A percentile compares a stretch with the other conserved stretches of the same genome.
Conservation (phyloP, 225 moss, liverwort and hornwort species). For the Polytrichum formosum region DNA sequence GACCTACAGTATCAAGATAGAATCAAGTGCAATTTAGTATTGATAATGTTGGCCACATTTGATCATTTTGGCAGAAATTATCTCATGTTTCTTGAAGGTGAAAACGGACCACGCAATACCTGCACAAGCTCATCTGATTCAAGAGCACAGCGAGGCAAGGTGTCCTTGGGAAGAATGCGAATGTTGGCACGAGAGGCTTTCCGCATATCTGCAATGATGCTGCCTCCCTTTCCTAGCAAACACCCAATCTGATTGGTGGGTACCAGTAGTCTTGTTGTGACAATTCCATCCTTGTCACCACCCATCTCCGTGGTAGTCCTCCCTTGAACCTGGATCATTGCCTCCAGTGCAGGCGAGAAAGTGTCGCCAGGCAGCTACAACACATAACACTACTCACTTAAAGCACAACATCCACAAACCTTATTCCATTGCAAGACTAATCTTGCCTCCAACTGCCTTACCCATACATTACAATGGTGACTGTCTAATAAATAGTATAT, state of each 20-base stretch:
- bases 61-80: too few species aligned
- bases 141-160: constrained; percentile 81
- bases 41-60: too few species aligned
- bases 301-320: constrained; percentile 56
- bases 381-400: constrained; percentile 3
- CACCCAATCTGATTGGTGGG: constrained; percentile 98
- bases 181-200: constrained; percentile 92
- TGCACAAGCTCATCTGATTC: constrained; percentile 98
- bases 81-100: too few species aligned
- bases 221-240: constrained; percentile 91
- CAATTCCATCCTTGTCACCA: constrained; percentile 88
- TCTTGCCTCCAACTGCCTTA: too few species aligned
- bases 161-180: constrained; percentile 93
- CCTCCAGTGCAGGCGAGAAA: constrained; percentile 63
- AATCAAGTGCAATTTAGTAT: too few species aligned
- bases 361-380: constrained; percentile 61
- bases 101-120: constrained; percentile 29
- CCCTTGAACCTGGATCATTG: constrained; percentile 60
- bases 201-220: constrained; percentile 97
- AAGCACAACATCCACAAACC: background rate
- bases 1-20: too few species aligned
- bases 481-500: too few species aligned
- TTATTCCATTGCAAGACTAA: too few species aligned
- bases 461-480: too few species aligned
- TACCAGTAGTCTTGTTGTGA: constrained; percentile 89